Base-by-base conservation (phyloP, 2,329 filamentous ascomycete genomes). In the Ophiocordyceps camponoti-floridani region DNA sequence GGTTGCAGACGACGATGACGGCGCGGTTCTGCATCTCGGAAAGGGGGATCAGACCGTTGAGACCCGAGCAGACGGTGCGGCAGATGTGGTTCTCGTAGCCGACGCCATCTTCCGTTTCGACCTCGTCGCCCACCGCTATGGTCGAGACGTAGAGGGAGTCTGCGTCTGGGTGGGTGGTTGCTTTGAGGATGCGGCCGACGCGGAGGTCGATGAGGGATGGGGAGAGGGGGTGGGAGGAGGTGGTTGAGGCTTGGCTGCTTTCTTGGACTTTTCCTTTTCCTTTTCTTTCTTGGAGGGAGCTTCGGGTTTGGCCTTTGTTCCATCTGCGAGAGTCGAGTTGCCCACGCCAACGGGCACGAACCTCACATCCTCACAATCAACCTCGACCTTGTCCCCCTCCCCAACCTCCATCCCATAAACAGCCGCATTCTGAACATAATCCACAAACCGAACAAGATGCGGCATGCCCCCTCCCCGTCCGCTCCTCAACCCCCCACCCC, bases 21-120 rank as follows among this genome's bases (percentile, higher is more conserved):
- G 93, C 94, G 62, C 91, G 85, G 58, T 80, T 79, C 64, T 98
- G 91, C 91, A 98, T 95, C 63, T 94, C 86, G 62, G 85, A 86
- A 42, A 98, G 73, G 1, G 91, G 91, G 1, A 98, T 68, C 28
- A 95, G 76, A 8, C 91, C 91, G 63, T 94, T 95, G 51, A 98
- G 75, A 27, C 91, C 91, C 2, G 91, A 96, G 75, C 91, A 98
- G 43, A 98, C 89, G 14, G 89, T 98, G 42, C 91, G 84, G 55
- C 88, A 86, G 40, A 89, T 72, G 66, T 94, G 85, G 49, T 88
- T 88, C 58, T 94, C 88, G 62, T 84, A 84, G 66, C 94, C 86
- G 54, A 78, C 75, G 37, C 89, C 95, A 67, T 96, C 89, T 41
- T 94, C 84, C 50, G 84, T 85, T 6, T 85, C 73, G 48, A 82